Conservation (phyloP, 495 filamentous ascomycete genomes). For the Penicillium canescens region DNA sequence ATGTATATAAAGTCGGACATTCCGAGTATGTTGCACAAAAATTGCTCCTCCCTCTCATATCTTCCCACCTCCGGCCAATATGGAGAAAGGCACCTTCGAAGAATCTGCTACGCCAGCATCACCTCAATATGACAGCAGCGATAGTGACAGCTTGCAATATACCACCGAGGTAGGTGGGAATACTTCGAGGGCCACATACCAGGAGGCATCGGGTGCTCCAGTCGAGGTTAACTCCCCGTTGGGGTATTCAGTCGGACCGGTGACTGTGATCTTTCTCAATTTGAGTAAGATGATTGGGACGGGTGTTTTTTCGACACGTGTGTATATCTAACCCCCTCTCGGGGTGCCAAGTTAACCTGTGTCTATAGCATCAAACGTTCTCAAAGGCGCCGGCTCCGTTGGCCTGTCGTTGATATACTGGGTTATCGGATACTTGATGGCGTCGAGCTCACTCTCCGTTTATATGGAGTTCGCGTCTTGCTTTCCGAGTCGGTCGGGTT, state of each 20-base stretch:
- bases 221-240: slow-evolving; percentile 59
- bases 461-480: slow-evolving; percentile 63
- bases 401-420: slow-evolving; percentile 62
- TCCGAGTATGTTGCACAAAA: too few species aligned
- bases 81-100: too few species aligned
- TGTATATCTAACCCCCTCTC: slow-evolving; percentile 12
- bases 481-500: slow-evolving; percentile 65
- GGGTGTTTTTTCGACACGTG: slow-evolving; percentile 65
- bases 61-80: too few species aligned
- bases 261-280: slow-evolving; percentile 62
- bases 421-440: slow-evolving; percentile 57
- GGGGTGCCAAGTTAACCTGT: background rate
- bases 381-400: slow-evolving; percentile 57
- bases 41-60: too few species aligned
- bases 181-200: slow-evolving; percentile 54
- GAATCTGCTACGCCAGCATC: too few species aligned
- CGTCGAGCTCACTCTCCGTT: slow-evolving; percentile 48
- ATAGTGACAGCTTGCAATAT: slow-evolving; percentile 47
- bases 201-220: slow-evolving; percentile 63
- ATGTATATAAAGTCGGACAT: too few species aligned
- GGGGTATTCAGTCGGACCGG: slow-evolving; percentile 56
- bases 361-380: slow-evolving; percentile 37
- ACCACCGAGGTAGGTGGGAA: slow-evolving; percentile 57
- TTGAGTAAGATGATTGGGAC: slow-evolving; percentile 68
- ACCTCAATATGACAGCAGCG: slow-evolving; percentile 10